Evolutionary conservation across 345 rosid species (phyloP).

Genomic region (Citrus unshiu): DNA sequence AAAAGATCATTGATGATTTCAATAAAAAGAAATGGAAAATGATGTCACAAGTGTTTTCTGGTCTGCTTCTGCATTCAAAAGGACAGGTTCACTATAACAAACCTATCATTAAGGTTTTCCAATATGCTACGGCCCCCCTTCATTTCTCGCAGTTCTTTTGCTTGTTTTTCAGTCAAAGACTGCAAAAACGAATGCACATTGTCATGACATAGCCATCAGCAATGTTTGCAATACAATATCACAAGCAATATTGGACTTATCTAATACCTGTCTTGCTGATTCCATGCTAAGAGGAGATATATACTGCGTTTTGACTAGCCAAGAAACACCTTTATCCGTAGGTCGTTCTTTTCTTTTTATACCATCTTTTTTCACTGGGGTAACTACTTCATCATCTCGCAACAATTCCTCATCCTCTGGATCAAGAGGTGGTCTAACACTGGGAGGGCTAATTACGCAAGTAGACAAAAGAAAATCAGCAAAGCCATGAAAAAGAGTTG

Average conservation of each 20-base stretch:
- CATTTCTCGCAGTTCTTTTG: constrained; percentile 83
- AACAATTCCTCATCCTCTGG: constrained; percentile 89
- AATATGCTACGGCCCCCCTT: constrained; percentile 68
- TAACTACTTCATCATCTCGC: constrained; percentile 75
- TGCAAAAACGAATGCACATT: constrained; percentile 29
- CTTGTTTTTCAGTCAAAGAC: constrained; percentile 96
- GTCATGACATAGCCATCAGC: constrained; percentile 7
- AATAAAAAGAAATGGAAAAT: neutral
- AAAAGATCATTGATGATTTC: constrained; percentile 10
- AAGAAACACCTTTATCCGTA: constrained; percentile 89
- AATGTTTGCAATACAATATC: constrained; percentile 4
- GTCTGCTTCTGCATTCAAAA: neutral
- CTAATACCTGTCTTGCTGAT: constrained; percentile 75
- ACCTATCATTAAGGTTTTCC: constrained; percentile 83
- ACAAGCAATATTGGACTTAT: neutral
- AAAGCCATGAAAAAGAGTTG: neutral
- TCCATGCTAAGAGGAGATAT: constrained; percentile 88
- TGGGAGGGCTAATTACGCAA: constrained; percentile 57
- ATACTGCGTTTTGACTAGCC: constrained; percentile 97
- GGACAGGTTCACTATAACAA: constrained; percentile 23
- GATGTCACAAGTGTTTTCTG: neutral
- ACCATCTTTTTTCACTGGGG: constrained; percentile 85
- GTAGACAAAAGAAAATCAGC: constrained; percentile 17
- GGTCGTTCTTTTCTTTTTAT: constrained; percentile 88
- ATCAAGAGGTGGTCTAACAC: constrained; percentile 58